Base-by-base conservation (phyloP, 805 yeast species). In the Nakazawaea ambrosiae region DNA sequence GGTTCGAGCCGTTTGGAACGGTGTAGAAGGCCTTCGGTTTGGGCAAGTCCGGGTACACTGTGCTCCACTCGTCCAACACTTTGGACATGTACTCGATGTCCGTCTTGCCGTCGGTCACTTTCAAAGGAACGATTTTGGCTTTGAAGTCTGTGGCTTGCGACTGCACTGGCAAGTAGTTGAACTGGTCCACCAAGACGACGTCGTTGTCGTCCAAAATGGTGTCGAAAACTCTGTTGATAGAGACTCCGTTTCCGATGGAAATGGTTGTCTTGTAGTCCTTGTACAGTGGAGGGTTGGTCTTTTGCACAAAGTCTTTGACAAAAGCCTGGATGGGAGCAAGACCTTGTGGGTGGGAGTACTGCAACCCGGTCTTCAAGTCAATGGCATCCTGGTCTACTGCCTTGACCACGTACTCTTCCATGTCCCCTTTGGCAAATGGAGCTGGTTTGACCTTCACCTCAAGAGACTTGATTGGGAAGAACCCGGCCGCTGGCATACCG, bases 1-100 rank as follows among this genome's bases (percentile, higher is more conserved):
- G 81, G 51, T 75, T 75, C 49, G 74, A 79, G 19, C 80, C 80
- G 3, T 75, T 73, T 19, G 78, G 66, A 43, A 75, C 70, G 6
- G 78, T 72, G 51, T 75, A 75, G 23, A 74, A 52, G 0, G 68
- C 69, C 45, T 65, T 68, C 19, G 81, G 81, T 43, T 60, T 70
- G 31, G 57, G 60, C 29, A 61, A 59, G 30, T 64, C 66, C 9
- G 74, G 73, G 24, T 66, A 57, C 25, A 51, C 34, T 3, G 52
- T 48, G 3, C 54, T 53, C 82, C 82, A 76, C 45, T 73, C 70
- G 9, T 66, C 71, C 42, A 76, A 58, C 40, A 71, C 46, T 14
- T 66, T 42, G 1, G 57, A 50, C 49, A 76, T 49, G 35, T 66
- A 57, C 43, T 75, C 75, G 28, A 76, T 57, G 16, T 81, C 81